Evolutionary conservation across 345 rosid species (phyloP).

Genomic region (Citrus glauca): DNA sequence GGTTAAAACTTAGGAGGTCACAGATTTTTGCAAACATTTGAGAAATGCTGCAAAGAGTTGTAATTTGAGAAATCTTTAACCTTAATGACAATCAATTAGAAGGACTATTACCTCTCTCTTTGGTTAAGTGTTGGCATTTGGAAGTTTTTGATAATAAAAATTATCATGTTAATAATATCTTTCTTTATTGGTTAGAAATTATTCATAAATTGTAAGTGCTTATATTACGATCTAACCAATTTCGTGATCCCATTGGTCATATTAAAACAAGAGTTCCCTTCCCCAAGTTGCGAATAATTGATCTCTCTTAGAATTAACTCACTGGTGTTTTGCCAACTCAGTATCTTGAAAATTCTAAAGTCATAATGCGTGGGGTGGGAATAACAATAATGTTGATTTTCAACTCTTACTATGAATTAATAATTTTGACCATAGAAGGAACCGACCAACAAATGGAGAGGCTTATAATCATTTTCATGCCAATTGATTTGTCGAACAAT

Average conservation of each 20-base stretch:
- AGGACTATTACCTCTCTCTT: too few species aligned
- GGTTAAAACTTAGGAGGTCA: too few species aligned
- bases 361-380: not conserved
- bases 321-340: not conserved
- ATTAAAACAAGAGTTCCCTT: too few species aligned
- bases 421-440: not conserved
- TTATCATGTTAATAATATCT: not conserved
- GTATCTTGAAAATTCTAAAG: not conserved
- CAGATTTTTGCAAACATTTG: too few species aligned
- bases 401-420: not conserved
- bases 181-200: constrained; percentile 18
- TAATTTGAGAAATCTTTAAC: not conserved
- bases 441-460: not conserved
- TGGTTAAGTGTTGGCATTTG: too few species aligned
- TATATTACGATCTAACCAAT: constrained; percentile 6
- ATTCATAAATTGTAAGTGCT: constrained; percentile 10
- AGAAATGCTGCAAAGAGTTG: not conserved
- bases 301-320: not conserved
- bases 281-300: not conserved
- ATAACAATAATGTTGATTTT: not conserved
- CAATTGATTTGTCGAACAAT: not conserved
- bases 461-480: not conserved
- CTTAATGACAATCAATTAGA: not conserved
- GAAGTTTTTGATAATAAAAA: too few species aligned
- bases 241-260: not conserved